Evolutionary conservation across 164 flowering plant species (phyloP), one percentile per base, ranked within the genome.

Genomic region (Chimonanthus praecox): DNA sequence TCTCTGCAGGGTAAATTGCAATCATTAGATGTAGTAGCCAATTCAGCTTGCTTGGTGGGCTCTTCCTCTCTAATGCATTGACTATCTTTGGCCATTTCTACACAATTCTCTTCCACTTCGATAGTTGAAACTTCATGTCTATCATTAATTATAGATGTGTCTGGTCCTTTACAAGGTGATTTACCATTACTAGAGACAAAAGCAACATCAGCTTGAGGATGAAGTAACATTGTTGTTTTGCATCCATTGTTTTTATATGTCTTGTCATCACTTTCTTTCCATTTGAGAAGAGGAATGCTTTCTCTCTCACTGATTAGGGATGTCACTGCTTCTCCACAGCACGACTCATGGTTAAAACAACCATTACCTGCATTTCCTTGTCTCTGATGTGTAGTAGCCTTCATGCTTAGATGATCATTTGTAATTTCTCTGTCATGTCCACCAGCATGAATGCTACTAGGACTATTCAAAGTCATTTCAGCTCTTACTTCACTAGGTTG

Each of bases 401-500:
- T 11, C 62, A 7, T 33, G 44, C 66, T 20, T 20, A 20, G 20
- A 63, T 63, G 44, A 63, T 63, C 21, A 44, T 63, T 44, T 18
- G 21, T 21, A 63, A 63, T 20, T 10, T 63, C 66, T 63, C 11
- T 8, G 33, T 7, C 44, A 10, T 33, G 11, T 44, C 21, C 6
- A 9, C 21, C 33, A 63, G 66, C 66, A 33, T 63, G 66, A 63
- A 63, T 63, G 44, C 2, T 63, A 21, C 21, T 44, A n/a, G 66
- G 45, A 21, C 16, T 5, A 11, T 63, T 66, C 48, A 5, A 4
- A 54, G 11, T 13, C 64, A 20, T 45, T 10, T 7, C 50, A 11
- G n/a, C 44, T 74, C 49, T 72, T 72, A 51, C 20, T 64, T 73
- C 71, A 45, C 46, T 75, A 18, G 46, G 58, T 58, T 69, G 71